These are phyloP conservation scores for Komagataella ulmi DNA, from an alignment of 805 yeast genomes.

Conservation along the genomic window DNA sequence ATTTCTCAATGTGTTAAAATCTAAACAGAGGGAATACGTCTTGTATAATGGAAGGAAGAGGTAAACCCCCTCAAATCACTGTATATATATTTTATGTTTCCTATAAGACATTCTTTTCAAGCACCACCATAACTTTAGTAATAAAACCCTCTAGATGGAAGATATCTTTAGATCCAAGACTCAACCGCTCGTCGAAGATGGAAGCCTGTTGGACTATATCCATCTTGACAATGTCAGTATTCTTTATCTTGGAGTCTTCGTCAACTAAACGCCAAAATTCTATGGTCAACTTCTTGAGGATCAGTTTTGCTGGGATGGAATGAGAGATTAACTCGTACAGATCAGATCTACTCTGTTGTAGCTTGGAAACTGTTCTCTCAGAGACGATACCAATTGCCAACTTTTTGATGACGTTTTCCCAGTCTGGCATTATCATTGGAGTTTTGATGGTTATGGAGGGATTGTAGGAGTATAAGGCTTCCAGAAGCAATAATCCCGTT, in stretches of 20 bases:
- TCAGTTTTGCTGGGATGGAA: slow-evolving; percentile 82
- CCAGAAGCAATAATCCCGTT: slow-evolving; percentile 64
- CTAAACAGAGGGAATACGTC: slow-evolving; percentile 39
- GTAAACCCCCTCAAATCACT: not conserved
- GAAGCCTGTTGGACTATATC: slow-evolving; percentile 49
- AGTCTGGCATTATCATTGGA: slow-evolving; percentile 61
- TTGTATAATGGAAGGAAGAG: slow-evolving; percentile 15
- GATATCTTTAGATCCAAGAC: slow-evolving; percentile 78
- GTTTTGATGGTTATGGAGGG: slow-evolving; percentile 35
- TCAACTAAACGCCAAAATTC: slow-evolving; percentile 16
- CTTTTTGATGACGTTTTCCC: slow-evolving; percentile 70
- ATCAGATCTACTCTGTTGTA: slow-evolving; percentile 49
- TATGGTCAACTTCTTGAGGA: slow-evolving; percentile 45
- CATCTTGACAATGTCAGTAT: slow-evolving; percentile 18
- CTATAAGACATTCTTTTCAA: slow-evolving; percentile 27
- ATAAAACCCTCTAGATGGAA: slow-evolving; percentile 92
- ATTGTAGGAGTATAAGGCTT: slow-evolving; percentile 65
- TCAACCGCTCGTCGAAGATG: slow-evolving; percentile 70
- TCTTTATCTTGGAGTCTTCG: slow-evolving; percentile 6
- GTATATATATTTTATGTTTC: not conserved
- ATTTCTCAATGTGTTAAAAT: slow-evolving; percentile 38
- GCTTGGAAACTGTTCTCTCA: slow-evolving; percentile 50
- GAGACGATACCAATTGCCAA: slow-evolving; percentile 47
- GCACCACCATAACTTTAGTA: slow-evolving; percentile 72
- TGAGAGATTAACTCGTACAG: slow-evolving; percentile 82